A percentile compares a stretch with the other conserved stretches of the same genome.
Conservation (phyloP, 768 basidiomycete species). For the Suillus placidus region DNA sequence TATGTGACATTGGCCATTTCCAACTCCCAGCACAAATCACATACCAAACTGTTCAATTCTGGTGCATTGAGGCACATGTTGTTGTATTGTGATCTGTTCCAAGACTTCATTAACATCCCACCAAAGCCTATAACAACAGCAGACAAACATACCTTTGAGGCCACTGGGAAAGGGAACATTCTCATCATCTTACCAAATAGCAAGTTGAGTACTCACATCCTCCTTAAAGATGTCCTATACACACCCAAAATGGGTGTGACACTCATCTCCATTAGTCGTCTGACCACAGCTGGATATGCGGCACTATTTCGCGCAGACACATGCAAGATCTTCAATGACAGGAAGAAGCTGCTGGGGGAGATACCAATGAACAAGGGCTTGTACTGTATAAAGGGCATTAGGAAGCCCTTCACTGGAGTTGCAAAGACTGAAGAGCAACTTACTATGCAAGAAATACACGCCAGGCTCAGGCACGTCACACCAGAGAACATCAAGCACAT, state of each 20-base stretch:
- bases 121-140: slow-evolving; percentile 32
- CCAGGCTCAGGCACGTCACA: too few species aligned
- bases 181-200: slow-evolving; percentile 28
- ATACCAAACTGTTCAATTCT: neutral
- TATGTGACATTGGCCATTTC: neutral
- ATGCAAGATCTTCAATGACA: too few species aligned
- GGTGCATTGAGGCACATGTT: neutral
- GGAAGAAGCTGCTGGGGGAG: too few species aligned
- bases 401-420: too few species aligned
- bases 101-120: slow-evolving; percentile 10
- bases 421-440: too few species aligned
- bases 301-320: too few species aligned
- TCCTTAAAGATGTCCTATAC: slow-evolving; percentile 22
- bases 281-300: too few species aligned
- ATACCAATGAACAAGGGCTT: too few species aligned
- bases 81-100: neutral
- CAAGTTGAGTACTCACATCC: slow-evolving; percentile 1
- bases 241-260: slow-evolving; percentile 22
- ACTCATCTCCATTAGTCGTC: too few species aligned
- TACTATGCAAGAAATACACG: too few species aligned
- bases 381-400: too few species aligned
- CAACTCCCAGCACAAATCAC: neutral
- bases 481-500: too few species aligned
- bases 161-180: slow-evolving; percentile 25
- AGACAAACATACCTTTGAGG: slow-evolving; percentile 26